phyloP scores from a whole-genome alignment of 2,329 filamentous ascomycete species.

The Pseudocercospora fuligena region DNA sequence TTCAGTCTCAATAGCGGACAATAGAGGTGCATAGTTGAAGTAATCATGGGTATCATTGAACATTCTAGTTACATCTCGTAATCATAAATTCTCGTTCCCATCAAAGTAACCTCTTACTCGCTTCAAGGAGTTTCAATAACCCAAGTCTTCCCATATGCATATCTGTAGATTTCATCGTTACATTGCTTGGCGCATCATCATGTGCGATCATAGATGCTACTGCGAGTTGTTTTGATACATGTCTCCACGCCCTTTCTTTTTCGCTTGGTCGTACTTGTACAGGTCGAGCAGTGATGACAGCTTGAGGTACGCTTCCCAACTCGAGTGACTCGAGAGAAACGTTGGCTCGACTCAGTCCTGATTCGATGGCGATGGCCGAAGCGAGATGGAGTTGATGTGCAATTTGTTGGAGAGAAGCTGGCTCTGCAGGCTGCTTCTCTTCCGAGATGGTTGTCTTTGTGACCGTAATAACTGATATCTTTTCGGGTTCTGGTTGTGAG shows the following conservation, averaged over 20 bases:
- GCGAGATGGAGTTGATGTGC: neutral
- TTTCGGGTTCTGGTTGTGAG: neutral
- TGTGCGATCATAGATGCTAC: neutral
- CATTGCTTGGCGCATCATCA: neutral
- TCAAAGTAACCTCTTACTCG: too few species aligned
- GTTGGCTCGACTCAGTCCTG: neutral
- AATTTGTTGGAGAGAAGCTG: neutral
- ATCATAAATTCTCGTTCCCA: too few species aligned
- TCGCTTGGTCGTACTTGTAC: neutral
- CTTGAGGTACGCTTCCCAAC: neutral
- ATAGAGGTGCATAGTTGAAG: neutral
- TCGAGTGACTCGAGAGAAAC: neutral
- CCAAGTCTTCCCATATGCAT: neutral
- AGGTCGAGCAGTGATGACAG: neutral
- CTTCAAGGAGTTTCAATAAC: neutral
- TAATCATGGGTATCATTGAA: conserved; percentile 2
- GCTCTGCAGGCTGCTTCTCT: neutral
- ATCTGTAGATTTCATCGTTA: neutral
- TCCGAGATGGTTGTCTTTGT: neutral
- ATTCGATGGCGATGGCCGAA: neutral
- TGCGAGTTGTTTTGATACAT: neutral
- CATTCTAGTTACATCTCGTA: too few species aligned
- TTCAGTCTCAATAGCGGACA: neutral
- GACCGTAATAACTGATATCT: neutral
- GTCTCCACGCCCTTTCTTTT: neutral